Evolutionary conservation across 108 stramenopile species (phyloP).

Genomic region (Stephanodiscus minutulus): DNA sequence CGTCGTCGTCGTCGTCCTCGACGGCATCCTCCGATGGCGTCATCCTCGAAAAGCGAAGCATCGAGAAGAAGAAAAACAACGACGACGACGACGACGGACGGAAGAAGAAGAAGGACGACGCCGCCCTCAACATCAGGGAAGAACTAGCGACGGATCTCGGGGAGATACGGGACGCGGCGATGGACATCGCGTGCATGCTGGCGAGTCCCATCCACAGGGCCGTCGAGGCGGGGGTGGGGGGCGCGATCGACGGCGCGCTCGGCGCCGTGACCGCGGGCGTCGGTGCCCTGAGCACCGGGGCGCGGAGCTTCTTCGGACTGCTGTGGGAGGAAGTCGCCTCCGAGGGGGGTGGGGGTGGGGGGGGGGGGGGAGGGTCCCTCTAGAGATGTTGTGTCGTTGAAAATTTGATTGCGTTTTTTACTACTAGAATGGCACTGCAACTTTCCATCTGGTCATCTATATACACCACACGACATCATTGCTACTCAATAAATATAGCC

Average conservation of each 20-base stretch:
- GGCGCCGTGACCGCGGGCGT: background rate
- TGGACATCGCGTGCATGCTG: background rate
- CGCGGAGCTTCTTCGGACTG: background rate
- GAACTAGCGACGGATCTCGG: background rate
- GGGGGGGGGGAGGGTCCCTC: background rate
- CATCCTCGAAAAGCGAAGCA: background rate
- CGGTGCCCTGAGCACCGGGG: background rate
- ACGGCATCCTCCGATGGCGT: no score
- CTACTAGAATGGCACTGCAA: no score
- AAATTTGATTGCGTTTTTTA: no score
- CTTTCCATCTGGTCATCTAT: no score
- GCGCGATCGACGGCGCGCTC: background rate
- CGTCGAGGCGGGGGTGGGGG: conserved; percentile 1
- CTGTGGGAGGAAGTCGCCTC: background rate
- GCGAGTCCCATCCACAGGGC: background rate
- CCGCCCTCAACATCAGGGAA: background rate
- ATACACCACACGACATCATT: no score
- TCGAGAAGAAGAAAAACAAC: no score
- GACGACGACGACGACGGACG: no score
- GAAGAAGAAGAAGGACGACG: no score
- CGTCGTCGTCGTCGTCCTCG: no score
- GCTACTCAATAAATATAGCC: no score
- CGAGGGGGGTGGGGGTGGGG: background rate
- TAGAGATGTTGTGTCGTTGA: no score
- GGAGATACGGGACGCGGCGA: background rate